These are phyloP conservation scores for Rhynchospora tenuis DNA, from an alignment of 176 grass and related monocot genomes.

Conservation along the genomic window DNA sequence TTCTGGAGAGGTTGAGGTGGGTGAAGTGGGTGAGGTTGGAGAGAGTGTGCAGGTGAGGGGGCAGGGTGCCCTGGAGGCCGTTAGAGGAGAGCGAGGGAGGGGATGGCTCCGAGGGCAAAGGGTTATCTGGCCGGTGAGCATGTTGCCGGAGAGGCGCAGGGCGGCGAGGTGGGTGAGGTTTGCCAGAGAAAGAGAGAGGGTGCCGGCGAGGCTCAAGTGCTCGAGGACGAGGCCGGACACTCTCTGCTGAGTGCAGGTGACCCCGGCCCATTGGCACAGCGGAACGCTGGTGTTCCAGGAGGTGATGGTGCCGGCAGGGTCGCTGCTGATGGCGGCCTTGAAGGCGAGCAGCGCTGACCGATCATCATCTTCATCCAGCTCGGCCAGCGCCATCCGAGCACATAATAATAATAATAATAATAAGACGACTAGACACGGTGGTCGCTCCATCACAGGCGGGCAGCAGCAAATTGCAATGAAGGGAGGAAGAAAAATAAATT, in stretches of 20 bases:
- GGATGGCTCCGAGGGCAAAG: conserved; percentile 34
- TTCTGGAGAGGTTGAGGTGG: conserved; percentile 95
- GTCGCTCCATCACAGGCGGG: too few species aligned
- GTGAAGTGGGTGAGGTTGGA: conserved; percentile 39
- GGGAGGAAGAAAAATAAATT: too few species aligned
- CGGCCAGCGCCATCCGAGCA: too few species aligned
- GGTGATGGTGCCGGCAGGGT: not conserved
- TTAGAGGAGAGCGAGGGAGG: conserved; percentile 52
- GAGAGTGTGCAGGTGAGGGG: conserved; percentile 39
- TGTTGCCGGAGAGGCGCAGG: conserved; percentile 45
- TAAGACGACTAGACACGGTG: too few species aligned
- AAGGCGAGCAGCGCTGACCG: conserved; percentile 28
- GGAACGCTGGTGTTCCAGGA: conserved; percentile 24
- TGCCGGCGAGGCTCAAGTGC: conserved; percentile 2
- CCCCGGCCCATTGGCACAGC: conserved; percentile 28
- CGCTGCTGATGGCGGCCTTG: conserved; percentile 24
- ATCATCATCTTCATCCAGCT: not conserved
- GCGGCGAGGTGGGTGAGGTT: conserved; percentile 31
- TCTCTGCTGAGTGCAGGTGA: not conserved
- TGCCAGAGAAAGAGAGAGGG: conserved; percentile 28
- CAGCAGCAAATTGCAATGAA: too few species aligned
- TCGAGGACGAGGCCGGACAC: conserved; percentile 16
- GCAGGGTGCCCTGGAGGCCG: conserved; percentile 40
- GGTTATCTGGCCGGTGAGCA: conserved; percentile 64
- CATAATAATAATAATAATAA: too few species aligned